Evolutionary conservation across 2,329 filamentous ascomycete genomes (phyloP).

Genomic region (Pseudogymnoascus sp.): DNA sequence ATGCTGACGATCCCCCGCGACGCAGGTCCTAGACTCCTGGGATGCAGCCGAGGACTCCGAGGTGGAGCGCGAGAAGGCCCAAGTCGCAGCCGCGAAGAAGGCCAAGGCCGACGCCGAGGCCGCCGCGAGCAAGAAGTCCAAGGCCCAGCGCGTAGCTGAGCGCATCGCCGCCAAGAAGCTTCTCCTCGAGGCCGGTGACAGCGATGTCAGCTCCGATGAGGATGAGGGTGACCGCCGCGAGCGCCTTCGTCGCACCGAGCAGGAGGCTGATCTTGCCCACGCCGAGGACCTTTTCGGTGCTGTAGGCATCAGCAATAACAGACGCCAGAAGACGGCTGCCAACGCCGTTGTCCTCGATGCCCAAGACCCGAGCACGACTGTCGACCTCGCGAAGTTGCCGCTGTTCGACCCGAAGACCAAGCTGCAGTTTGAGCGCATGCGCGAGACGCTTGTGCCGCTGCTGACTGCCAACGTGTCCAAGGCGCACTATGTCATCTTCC

Average conservation of each 20-base stretch:
- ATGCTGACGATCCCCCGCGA: conserved; percentile 13
- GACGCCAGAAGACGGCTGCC: conserved; percentile 60
- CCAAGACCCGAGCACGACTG: conserved; percentile 66
- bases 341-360: conserved; percentile 63
- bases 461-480: conserved; percentile 73
- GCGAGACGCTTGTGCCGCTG: conserved; percentile 72
- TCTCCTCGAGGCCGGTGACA: conserved; percentile 45
- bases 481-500: conserved; percentile 81
- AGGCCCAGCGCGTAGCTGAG: conserved; percentile 78
- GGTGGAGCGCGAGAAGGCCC: conserved; percentile 89
- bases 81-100: conserved; percentile 78
- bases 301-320: conserved; percentile 58
- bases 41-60: conserved; percentile 96
- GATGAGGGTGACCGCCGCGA: conserved; percentile 68
- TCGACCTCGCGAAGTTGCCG: conserved; percentile 74
- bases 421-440: conserved; percentile 74
- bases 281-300: conserved; percentile 85
- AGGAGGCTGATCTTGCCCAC: conserved; percentile 82
- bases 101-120: conserved; percentile 85
- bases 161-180: conserved; percentile 56
- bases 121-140: conserved; percentile 85
- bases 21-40: conserved; percentile 88
- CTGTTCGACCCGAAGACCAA: conserved; percentile 89
- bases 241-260: conserved; percentile 70
- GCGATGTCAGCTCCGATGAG: conserved; percentile 55